Conservation (phyloP, 2,329 filamentous ascomycete species). For the Colletotrichum destructivum region DNA sequence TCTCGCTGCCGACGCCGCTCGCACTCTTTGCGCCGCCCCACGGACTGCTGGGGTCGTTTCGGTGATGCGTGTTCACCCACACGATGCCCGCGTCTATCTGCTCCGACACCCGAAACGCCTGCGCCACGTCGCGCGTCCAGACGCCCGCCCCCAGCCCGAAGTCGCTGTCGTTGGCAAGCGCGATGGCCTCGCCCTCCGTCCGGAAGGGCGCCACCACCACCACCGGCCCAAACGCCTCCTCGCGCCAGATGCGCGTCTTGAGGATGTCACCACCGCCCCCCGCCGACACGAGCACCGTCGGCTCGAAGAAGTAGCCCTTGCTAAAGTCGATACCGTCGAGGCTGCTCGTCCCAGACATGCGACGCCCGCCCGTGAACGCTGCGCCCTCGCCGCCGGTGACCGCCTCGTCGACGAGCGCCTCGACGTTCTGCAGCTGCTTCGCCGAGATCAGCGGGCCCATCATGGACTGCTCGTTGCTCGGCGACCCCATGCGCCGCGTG, state of each 20-base stretch:
- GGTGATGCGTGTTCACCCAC: constrained; percentile 75
- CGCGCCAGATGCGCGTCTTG: constrained; percentile 80
- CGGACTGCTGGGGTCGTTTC: constrained; percentile 80
- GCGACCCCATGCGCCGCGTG: constrained; percentile 68
- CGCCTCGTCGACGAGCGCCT: constrained; percentile 76
- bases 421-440: constrained; percentile 76
- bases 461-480: constrained; percentile 68
- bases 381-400: constrained; percentile 65
- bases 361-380: constrained; percentile 61
- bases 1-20: constrained; percentile 81
- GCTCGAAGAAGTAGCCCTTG: constrained; percentile 82
- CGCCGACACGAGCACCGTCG: constrained; percentile 77
- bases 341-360: constrained; percentile 62
- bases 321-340: constrained; percentile 68
- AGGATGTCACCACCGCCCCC: constrained; percentile 73
- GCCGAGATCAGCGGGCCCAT: constrained; percentile 77
- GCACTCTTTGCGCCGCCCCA: constrained; percentile 76
- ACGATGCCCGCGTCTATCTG: constrained; percentile 76
- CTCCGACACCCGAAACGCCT: constrained; percentile 81
- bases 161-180: constrained; percentile 79
- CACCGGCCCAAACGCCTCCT: constrained; percentile 89
- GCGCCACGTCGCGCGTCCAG: constrained; percentile 82
- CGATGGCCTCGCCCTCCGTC: constrained; percentile 79
- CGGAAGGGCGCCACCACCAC: constrained; percentile 83
- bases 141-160: constrained; percentile 85